Percentiles rank a stretch among this genome's conserved stretches.
phyloP scores from a whole-genome alignment of 1,284 basidiomycete species.

The Sanguinoderma infundibulare region DNA sequence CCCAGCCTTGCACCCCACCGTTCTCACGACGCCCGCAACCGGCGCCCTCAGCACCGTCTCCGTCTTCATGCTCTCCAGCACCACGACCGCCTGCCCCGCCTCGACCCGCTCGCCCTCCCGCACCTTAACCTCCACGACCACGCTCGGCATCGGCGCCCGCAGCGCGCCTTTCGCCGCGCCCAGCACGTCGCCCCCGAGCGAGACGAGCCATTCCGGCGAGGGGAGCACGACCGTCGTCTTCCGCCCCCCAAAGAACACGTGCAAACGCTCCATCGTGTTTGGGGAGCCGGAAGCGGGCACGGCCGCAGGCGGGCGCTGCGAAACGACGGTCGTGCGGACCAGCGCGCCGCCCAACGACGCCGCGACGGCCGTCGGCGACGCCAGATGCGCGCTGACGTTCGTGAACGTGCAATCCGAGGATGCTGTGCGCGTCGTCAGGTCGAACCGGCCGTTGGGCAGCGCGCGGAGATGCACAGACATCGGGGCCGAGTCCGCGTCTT shows the following conservation, averaged over 20 bases:
- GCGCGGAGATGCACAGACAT: conserved; percentile 54
- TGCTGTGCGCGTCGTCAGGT: conserved; percentile 53
- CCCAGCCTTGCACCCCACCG: conserved; percentile 78
- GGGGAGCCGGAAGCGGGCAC: conserved; percentile 54
- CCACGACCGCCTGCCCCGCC: conserved; percentile 79
- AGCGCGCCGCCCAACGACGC: conserved; percentile 53
- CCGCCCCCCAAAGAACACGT: conserved; percentile 64
- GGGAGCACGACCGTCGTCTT: conserved; percentile 66
- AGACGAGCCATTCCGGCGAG: conserved; percentile 68
- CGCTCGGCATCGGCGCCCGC: conserved; percentile 87
- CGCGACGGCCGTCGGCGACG: conserved; percentile 52
- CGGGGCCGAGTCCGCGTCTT: conserved; percentile 46
- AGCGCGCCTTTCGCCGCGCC: conserved; percentile 53
- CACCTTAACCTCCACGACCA: conserved; percentile 87
- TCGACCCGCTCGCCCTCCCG: conserved; percentile 77
- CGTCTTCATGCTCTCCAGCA: conserved; percentile 96
- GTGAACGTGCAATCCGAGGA: conserved; percentile 44
- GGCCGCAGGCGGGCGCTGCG: conserved; percentile 59
- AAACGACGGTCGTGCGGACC: conserved; percentile 67
- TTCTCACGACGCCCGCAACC: conserved; percentile 67
- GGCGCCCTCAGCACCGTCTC: conserved; percentile 85
- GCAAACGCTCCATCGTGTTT: conserved; percentile 67
- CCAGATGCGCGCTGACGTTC: conserved; percentile 58
- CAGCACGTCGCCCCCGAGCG: conserved; percentile 60
- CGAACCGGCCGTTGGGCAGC: conserved; percentile 48